These are phyloP conservation scores for Saccharomycopsis sp. DNA, from an alignment of 805 yeast genomes.

Conservation along the genomic window DNA sequence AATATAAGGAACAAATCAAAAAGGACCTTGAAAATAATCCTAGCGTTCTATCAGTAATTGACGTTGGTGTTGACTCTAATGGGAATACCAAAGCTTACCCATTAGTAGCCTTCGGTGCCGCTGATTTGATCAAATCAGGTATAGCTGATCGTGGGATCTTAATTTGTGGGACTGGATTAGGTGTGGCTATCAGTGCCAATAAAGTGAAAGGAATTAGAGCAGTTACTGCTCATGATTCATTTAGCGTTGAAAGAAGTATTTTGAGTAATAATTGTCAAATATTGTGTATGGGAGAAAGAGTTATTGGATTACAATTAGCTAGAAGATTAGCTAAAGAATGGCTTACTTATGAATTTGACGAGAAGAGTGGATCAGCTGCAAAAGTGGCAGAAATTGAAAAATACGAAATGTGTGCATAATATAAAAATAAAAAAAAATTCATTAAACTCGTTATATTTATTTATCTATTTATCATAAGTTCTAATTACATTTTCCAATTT, in stretches of 20 bases:
- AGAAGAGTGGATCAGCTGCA: constrained; percentile 34
- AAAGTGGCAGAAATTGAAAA: constrained; percentile 32
- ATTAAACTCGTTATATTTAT: background rate
- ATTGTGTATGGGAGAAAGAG: constrained; percentile 43
- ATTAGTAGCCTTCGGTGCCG: constrained; percentile 37
- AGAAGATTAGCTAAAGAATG: constrained; percentile 38
- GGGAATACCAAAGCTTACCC: constrained; percentile 36
- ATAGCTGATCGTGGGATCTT: constrained; percentile 40
- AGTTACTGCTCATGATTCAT: constrained; percentile 42
- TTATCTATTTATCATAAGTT: constrained; percentile 21
- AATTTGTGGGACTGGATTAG: constrained; percentile 44
- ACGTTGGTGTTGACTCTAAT: constrained; percentile 34
- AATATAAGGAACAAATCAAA: constrained; percentile 34
- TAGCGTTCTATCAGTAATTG: constrained; percentile 30
- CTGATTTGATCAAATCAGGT: constrained; percentile 33
- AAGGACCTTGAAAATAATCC: constrained; percentile 29
- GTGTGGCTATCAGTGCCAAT: constrained; percentile 43
- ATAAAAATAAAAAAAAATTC: too few species aligned
- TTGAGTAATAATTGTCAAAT: constrained; percentile 39
- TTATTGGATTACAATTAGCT: constrained; percentile 38
- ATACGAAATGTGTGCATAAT: constrained; percentile 9
- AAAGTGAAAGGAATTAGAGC: constrained; percentile 42
- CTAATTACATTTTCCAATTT: constrained; percentile 11
- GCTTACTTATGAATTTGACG: constrained; percentile 37
- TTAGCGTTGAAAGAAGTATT: constrained; percentile 39